These are phyloP conservation scores for Verticillium nonalfalfae DNA, from an alignment of 2,329 filamentous ascomycete genomes.

Conservation along the genomic window DNA sequence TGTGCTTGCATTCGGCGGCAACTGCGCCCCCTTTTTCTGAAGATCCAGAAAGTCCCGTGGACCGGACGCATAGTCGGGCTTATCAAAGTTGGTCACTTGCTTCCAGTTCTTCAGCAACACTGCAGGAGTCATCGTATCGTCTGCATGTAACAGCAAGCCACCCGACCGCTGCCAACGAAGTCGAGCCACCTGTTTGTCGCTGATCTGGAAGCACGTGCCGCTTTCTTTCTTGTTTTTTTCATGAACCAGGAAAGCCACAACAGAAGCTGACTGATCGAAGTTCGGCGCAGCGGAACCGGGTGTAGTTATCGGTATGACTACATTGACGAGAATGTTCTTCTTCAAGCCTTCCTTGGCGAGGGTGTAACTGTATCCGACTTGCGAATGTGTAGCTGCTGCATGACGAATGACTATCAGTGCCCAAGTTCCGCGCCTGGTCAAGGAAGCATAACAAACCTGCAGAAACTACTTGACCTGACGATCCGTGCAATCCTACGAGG, in stretches of 20 bases:
- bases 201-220: slow-evolving; percentile 88
- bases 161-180: slow-evolving; percentile 89
- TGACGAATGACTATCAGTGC: slow-evolving; percentile 1
- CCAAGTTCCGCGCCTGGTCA: too few relatives aligned
- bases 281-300: slow-evolving; percentile 77
- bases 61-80: slow-evolving; percentile 75
- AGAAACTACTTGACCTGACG: slow-evolving; percentile 95
- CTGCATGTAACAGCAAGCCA: slow-evolving; percentile 84
- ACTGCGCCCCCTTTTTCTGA: slow-evolving; percentile 75
- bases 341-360: slow-evolving; percentile 95
- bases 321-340: slow-evolving; percentile 96
- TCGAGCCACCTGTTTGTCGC: slow-evolving; percentile 88
- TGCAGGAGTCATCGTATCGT: slow-evolving; percentile 80
- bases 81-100: slow-evolving; percentile 78
- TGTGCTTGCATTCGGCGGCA: slow-evolving; percentile 64
- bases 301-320: slow-evolving; percentile 94
- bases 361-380: slow-evolving; percentile 97
- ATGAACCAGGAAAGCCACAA: slow-evolving; percentile 85
- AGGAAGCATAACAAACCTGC: slow-evolving; percentile 46
- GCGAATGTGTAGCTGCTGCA: slow-evolving; percentile 79
- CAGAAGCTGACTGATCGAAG: slow-evolving; percentile 91
- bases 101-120: slow-evolving; percentile 88
- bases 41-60: slow-evolving; percentile 83
- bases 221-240: slow-evolving; percentile 76
- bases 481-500: slow-evolving; percentile 92